phyloP scores from a whole-genome alignment of 169 alveolate species.

The Eimeria mitis region DNA sequence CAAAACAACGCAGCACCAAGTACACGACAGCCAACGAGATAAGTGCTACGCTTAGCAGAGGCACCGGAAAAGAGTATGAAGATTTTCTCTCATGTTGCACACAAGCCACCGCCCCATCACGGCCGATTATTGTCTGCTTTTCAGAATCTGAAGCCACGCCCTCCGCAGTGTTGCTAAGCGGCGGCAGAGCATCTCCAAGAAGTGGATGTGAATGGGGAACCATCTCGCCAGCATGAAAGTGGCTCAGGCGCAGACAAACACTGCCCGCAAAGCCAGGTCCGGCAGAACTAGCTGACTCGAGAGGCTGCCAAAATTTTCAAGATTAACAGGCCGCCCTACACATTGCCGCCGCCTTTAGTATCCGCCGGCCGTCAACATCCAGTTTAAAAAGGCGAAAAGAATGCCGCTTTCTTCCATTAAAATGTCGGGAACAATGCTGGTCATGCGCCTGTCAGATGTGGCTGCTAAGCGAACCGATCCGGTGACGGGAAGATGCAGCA shows the following conservation, averaged over 20 bases:
- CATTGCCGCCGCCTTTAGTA: background rate
- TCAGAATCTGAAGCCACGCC: background rate
- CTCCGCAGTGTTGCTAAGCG: background rate
- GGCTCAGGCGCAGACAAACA: background rate
- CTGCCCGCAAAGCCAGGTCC: background rate
- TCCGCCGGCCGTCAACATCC: background rate
- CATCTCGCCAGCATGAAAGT: background rate
- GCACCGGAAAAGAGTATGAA: background rate
- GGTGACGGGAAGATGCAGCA: background rate
- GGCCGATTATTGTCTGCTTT: background rate
- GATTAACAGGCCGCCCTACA: background rate
- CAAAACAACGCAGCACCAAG: slow-evolving; percentile 12
- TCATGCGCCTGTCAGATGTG: background rate
- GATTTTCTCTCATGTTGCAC: background rate
- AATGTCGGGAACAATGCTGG: background rate
- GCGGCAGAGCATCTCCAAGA: background rate
- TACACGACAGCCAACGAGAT: background rate
- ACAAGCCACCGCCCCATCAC: background rate
- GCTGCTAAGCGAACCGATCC: background rate
- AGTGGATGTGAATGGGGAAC: background rate
- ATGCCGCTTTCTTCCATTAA: background rate
- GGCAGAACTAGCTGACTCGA: background rate
- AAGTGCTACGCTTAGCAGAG: background rate
- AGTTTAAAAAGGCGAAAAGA: background rate
- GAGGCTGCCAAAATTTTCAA: too few relatives aligned